phyloP scores from a whole-genome alignment of 1,139 yeast genomes.

The Geotrichum citri-aurantii region DNA sequence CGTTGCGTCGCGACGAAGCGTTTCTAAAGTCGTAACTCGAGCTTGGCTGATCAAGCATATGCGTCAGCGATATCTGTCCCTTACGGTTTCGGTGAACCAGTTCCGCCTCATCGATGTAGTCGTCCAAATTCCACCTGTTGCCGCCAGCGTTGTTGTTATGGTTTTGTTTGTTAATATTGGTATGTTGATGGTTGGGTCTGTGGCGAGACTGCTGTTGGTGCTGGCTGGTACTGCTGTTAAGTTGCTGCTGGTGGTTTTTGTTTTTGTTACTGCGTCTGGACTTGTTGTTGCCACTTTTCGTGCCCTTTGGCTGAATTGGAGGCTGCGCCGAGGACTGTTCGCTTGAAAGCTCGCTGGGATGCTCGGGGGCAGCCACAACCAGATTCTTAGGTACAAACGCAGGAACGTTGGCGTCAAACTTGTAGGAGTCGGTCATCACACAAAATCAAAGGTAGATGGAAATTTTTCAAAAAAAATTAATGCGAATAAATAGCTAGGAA shows the following conservation, averaged over 20 bases:
- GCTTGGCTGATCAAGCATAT: slow-evolving; percentile 30
- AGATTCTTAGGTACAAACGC: slow-evolving; percentile 10
- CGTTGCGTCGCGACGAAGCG: slow-evolving; percentile 8
- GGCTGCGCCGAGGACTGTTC: not conserved
- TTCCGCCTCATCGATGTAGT: slow-evolving; percentile 2
- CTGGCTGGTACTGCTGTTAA: not conserved
- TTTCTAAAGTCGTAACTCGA: slow-evolving; percentile 16
- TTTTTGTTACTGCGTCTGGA: not conserved
- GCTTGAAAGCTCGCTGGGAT: not conserved
- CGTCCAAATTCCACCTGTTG: slow-evolving; percentile 1
- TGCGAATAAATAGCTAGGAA: not conserved
- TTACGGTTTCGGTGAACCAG: slow-evolving; percentile 22
- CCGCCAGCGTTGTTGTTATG: not conserved
- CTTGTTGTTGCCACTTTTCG: not conserved
- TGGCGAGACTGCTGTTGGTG: not conserved
- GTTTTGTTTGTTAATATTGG: not conserved
- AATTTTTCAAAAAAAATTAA: not conserved
- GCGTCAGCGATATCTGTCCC: slow-evolving; percentile 31
- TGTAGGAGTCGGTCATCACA: slow-evolving; percentile 9
- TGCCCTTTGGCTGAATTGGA: slow-evolving; percentile 1
- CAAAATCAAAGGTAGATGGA: not conserved
- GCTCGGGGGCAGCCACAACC: not conserved
- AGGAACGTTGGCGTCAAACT: slow-evolving; percentile 11
- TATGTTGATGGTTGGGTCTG: not conserved
- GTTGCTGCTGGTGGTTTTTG: not conserved